Percentiles rank a stretch among this genome's conserved stretches.
phyloP scores from a whole-genome alignment of 768 basidiomycete species.

The Lyophyllum atratum region DNA sequence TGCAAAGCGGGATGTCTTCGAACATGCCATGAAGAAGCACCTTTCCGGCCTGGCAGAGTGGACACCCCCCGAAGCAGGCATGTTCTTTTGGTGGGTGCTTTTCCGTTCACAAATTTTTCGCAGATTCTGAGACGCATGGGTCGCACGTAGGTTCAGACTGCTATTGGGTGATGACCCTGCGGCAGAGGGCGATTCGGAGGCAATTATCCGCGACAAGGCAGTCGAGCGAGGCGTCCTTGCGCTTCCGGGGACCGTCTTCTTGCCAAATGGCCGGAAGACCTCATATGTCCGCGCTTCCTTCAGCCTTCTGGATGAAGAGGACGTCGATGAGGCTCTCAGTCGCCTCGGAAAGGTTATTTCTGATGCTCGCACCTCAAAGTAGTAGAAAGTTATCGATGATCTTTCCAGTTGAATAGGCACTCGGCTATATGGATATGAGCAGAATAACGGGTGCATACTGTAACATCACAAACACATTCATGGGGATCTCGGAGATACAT shows the following conservation, averaged over 20 bases:
- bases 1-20: slow-evolving; percentile 69
- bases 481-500: too few relatives aligned
- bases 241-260: slow-evolving; percentile 79
- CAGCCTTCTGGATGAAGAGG: slow-evolving; percentile 58
- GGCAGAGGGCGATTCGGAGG: slow-evolving; percentile 61
- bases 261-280: slow-evolving; percentile 63
- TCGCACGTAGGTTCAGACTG: slow-evolving; percentile 58
- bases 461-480: too few relatives aligned
- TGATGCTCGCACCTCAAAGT: slow-evolving; percentile 21
- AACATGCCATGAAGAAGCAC: slow-evolving; percentile 64
- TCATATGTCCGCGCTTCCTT: slow-evolving; percentile 81
- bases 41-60: slow-evolving; percentile 75
- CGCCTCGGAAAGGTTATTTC: slow-evolving; percentile 45
- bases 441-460: too few relatives aligned
- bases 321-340: slow-evolving; percentile 72
- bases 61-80: slow-evolving; percentile 67
- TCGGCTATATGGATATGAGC: too few relatives aligned
- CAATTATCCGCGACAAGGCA: slow-evolving; percentile 68
- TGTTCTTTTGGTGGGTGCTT: slow-evolving; percentile 79
- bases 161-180: slow-evolving; percentile 35
- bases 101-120: neutral
- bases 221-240: slow-evolving; percentile 77
- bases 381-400: too few relatives aligned
- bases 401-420: too few relatives aligned
- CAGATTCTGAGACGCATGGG: neutral